Evolutionary conservation across 106 monocot species (phyloP), one percentile per base, ranked within the genome.

Genomic region (Allium sativum): DNA sequence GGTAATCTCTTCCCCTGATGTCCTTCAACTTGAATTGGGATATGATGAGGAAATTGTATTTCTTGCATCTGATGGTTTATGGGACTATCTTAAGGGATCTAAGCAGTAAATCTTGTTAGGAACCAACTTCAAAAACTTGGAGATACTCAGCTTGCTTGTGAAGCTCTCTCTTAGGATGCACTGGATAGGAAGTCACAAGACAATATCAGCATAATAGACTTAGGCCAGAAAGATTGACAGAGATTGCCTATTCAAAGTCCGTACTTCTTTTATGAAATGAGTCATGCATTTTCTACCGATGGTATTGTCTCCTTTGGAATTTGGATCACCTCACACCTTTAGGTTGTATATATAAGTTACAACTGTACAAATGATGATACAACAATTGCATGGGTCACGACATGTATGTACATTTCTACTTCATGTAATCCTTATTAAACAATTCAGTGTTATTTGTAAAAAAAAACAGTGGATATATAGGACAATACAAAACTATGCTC

Each of bases 1-100:
- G 69, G 74, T 98, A 11, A 85, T 75, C 19, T 77, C 96, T 59
- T 70, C 76, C 57, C 96, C 96, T 40, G 87, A 98, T 50, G 76
- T 92, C 51, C 74, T 84, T 72, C 70, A 78, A 55, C 52, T 78
- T 42, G 82, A 88, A 67, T 79, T 98, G 70, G 91, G 80, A 80
- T 66, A 84, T 74, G 84, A 92, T 73, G 73, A 61, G 44, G 96
- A 98, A 62, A 88, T 98, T 48, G 71, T 98, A 59, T 72, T 98
- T 54, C 69, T 98, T 45, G 96, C 96, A 48, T 80, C 96, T 59
- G 96, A 98, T 79, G 91, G 96, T 65, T 73, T 91, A 63, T 98
- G 91, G 96, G 96, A 98, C 74, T 98, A 98, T 73, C 76, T 92
- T 67, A 98, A n/a, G n/a, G n/a, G n/a, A n/a, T n/a, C n/a, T n/a